A percentile compares a stretch with the other conserved stretches of the same genome.
Conservation (phyloP, 306 rosid species). For the Medicago truncatula region MtrunA17r5.0-ANR NC_053042.1:49716001-49716500, state of each 20-base stretch:
- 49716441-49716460: slow-evolving; percentile 20
- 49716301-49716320: slow-evolving; percentile 82
- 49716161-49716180: slow-evolving; percentile 77
- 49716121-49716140: slow-evolving; percentile 95
- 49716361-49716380: slow-evolving; percentile 98
- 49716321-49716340: slow-evolving; percentile 92
- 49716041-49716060: slow-evolving; percentile 24
- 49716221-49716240: slow-evolving; percentile 97
- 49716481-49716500: too few species aligned
- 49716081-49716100: slow-evolving; percentile 25
- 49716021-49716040: slow-evolving; percentile 77
- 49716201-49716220: slow-evolving; percentile 97
- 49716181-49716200: slow-evolving; percentile 91
- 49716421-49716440: slow-evolving; percentile 21
- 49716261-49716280: slow-evolving; percentile 96
- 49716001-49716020: slow-evolving; percentile 87
- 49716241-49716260: slow-evolving; percentile 88
- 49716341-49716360: slow-evolving; percentile 89
- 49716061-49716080: slow-evolving; percentile 36
- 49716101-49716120: slow-evolving; percentile 48
- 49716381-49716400: slow-evolving; percentile 99
- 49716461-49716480: not conserved
- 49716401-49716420: slow-evolving; percentile 68
- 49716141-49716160: slow-evolving; percentile 89
- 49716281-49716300: slow-evolving; percentile 96